Base-by-base conservation (phyloP, 306 rosid genomes). In the Lathyrus aphaca region DNA sequence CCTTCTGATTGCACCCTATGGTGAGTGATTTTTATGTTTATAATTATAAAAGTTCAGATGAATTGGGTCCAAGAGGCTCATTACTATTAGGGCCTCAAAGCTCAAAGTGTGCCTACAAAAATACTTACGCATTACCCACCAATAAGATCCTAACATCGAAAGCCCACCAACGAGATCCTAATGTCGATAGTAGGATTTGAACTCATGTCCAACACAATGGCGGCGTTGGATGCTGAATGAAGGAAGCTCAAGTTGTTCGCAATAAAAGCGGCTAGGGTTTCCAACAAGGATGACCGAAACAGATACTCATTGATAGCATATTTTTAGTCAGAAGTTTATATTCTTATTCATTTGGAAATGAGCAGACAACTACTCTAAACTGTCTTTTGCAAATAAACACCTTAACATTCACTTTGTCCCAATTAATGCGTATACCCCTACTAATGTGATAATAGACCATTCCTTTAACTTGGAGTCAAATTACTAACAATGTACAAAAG, bases 1-100 rank as follows among this genome's bases (percentile, higher is more conserved):
- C 97, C 97, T 68, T 82, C 89, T 64, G 79, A 79, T 67, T 81
- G 89, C 86, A 78, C 67, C 53, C 59, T 89, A 54, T 94, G 99
- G 99, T 94, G 81, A 85, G 96, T 77, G 45, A 70, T 48, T 74
- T 21, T 72, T 53, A 48, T 51, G 21, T 53, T 21, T 21, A 19
- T 53, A 17, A 55, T 65, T 62, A 46, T 56, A 27, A 55, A 55
- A 25, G 5, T 55, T 55, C n/a, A 10, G 11, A 18, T 5, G 37
- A 27, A 38, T 56, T 53, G 7, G 32, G 59, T 53, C n/a, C 6
- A 6, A 53, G 14, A 53, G 35, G 59, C 35, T 53, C 35, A 21
- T 53, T 25, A 25, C 29, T 25, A 25, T 25, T 21, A 10, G 14
- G 14, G 58, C 7, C 30, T 53, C 59, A 21, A 53, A 53, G 32